A percentile compares a stretch with the other conserved stretches of the same genome.
Evolutionary conservation across 768 basidiomycete genomes (phyloP).

Genomic region (Termitomyces sp.): DNA sequence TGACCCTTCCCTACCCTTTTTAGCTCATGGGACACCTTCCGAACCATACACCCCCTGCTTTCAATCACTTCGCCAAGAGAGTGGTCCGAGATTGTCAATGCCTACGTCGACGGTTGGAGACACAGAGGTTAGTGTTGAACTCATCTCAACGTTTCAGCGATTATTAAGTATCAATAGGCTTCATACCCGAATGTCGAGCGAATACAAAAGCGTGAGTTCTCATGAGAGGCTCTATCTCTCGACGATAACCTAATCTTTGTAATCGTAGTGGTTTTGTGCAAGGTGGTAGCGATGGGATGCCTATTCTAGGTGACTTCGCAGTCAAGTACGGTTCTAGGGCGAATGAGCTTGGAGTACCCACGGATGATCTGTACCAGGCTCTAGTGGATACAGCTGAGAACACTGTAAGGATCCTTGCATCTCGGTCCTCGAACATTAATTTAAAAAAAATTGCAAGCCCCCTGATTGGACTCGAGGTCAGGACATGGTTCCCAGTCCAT

Average conservation of each 20-base stretch:
- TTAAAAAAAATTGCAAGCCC: constrained; percentile 29
- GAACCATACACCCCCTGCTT: constrained; percentile 45
- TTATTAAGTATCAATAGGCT: constrained; percentile 23
- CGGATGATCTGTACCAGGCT: constrained; percentile 42
- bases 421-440: background rate
- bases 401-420: constrained; percentile 26
- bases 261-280: constrained; percentile 38
- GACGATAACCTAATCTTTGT: background rate
- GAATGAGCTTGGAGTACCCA: constrained; percentile 33
- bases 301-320: constrained; percentile 46
- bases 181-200: constrained; percentile 43
- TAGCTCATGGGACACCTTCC: constrained; percentile 51
- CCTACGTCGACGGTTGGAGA: constrained; percentile 48
- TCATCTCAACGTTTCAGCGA: background rate
- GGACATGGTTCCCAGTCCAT: background rate
- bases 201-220: constrained; percentile 40
- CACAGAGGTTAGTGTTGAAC: constrained; percentile 29
- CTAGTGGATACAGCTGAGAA: constrained; percentile 47
- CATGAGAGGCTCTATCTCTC: background rate
- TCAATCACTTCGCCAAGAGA: constrained; percentile 38
- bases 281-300: constrained; percentile 46
- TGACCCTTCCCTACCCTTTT: background rate
- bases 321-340: constrained; percentile 36
- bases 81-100: constrained; percentile 42
- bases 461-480: constrained; percentile 43